Conservation (phyloP, 495 filamentous ascomycete species). For the Hyaloscypha variabilis region DNA sequence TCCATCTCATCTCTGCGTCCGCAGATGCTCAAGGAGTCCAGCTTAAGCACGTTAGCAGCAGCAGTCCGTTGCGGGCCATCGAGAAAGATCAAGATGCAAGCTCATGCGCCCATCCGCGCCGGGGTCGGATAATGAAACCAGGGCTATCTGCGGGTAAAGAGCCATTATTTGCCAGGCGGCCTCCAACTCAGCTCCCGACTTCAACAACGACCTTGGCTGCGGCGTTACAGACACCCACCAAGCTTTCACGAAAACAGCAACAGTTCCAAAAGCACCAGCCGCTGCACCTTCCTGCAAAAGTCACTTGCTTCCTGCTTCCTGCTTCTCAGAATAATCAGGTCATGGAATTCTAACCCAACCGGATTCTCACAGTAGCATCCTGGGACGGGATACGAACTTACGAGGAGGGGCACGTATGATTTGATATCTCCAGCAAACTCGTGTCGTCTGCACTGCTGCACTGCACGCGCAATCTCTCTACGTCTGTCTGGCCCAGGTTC, state of each 20-base stretch:
- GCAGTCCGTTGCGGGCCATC: not conserved
- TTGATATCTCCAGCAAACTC: constrained; percentile 14
- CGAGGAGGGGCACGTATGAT: constrained; percentile 15
- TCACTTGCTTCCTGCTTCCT: not conserved
- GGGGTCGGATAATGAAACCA: constrained; percentile 23
- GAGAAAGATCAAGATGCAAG: constrained; percentile 5
- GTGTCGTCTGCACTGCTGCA: constrained; percentile 2
- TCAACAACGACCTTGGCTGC: constrained; percentile 7
- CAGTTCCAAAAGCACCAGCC: not conserved
- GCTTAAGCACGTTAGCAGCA: not conserved
- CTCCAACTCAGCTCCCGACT: not conserved
- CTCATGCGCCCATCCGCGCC: constrained; percentile 11
- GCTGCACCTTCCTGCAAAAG: not conserved
- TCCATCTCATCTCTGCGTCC: not conserved
- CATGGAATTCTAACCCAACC: not conserved
- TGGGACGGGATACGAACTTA: constrained; percentile 1
- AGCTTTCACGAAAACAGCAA: not conserved
- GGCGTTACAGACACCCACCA: not conserved
- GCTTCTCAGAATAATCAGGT: not conserved
- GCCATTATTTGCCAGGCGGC: constrained; percentile 3
- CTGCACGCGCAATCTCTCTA: constrained; percentile 22
- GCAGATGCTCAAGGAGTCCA: not conserved
- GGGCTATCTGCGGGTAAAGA: constrained; percentile 21
- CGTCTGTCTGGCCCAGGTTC: constrained; percentile 12
- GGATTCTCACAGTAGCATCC: not conserved